Conservation (phyloP, 495 filamentous ascomycete genomes). For the Penicillium flavigenum region DNA sequence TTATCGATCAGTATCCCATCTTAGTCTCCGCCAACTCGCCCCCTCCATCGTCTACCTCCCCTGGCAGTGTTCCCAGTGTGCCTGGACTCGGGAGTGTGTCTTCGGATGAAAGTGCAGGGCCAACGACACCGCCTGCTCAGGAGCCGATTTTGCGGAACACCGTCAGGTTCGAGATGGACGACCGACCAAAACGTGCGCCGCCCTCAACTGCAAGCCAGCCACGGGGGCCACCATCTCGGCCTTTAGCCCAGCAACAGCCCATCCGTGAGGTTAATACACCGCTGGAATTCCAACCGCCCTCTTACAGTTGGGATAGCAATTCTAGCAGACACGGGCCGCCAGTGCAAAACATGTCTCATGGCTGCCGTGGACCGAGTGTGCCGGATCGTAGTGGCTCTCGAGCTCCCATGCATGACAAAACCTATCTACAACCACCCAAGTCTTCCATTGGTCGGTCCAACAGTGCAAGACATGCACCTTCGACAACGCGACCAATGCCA, state of each 20-base stretch:
- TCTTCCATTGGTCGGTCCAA: slow-evolving; percentile 22
- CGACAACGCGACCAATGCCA: slow-evolving; percentile 2
- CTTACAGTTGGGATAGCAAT: not conserved
- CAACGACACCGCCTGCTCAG: slow-evolving; percentile 34
- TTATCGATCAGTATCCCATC: slow-evolving; percentile 48
- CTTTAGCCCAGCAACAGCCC: slow-evolving; percentile 7
- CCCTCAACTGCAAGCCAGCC: slow-evolving; percentile 15
- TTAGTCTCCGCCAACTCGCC: slow-evolving; percentile 33
- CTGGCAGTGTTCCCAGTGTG: slow-evolving; percentile 14
- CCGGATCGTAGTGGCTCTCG: slow-evolving; percentile 10
- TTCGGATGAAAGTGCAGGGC: slow-evolving; percentile 40
- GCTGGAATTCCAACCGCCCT: not conserved
- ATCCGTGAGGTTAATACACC: not conserved
- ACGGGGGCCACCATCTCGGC: slow-evolving; percentile 11
- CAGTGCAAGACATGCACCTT: slow-evolving; percentile 17
- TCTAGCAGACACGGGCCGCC: slow-evolving; percentile 1
- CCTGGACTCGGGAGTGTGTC: slow-evolving; percentile 27
- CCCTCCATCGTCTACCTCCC: slow-evolving; percentile 19
- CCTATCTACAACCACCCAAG: not conserved
- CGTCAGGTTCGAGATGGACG: slow-evolving; percentile 4
- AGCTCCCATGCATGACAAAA: slow-evolving; percentile 11
- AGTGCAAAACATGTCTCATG: slow-evolving; percentile 11
- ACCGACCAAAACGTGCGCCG: slow-evolving; percentile 3
- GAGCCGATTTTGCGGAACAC: slow-evolving; percentile 23
- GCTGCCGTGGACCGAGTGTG: not conserved